A percentile compares a stretch with the other conserved stretches of the same genome.
Conservation (phyloP, 1,284 basidiomycete species). For the Ganoderma boninense region DNA sequence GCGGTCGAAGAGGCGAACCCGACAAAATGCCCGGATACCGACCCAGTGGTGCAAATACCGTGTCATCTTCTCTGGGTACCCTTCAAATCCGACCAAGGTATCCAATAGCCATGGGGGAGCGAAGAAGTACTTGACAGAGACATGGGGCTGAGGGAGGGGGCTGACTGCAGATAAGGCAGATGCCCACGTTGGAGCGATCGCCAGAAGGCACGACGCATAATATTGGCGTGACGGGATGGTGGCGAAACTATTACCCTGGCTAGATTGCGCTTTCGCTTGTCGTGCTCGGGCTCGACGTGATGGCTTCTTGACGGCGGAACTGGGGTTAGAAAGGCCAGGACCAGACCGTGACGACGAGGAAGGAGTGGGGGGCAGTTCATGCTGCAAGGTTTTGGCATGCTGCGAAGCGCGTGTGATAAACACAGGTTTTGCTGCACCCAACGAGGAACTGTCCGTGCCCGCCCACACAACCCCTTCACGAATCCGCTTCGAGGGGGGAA, state of each 20-base stretch:
- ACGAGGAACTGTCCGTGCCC: no score
- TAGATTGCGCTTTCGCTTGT: neutral
- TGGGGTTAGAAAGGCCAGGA: neutral
- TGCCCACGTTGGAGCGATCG: neutral
- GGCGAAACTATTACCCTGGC: neutral
- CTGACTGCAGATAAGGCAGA: neutral
- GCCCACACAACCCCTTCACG: no score
- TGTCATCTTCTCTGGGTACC: neutral
- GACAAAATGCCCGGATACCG: conserved; percentile 13
- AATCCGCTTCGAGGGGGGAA: no score
- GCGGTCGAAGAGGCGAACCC: conserved; percentile 7
- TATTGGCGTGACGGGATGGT: neutral
- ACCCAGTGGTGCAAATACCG: conserved; percentile 7
- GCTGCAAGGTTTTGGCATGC: no score
- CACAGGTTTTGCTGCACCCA: no score
- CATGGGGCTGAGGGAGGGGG: neutral
- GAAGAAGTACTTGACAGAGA: no score
- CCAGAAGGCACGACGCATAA: neutral
- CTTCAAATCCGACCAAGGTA: no score
- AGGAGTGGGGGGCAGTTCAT: no score
- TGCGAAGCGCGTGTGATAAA: no score
- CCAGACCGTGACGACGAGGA: neutral
- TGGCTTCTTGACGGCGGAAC: neutral
- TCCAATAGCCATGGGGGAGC: no score
- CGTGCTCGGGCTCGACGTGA: neutral